Percentiles rank a stretch among this genome's conserved stretches.
These are phyloP conservation scores for Arabidopsis thaliana DNA, from an alignment of 345 rosid genomes.

Conservation along the genomic window DNA sequence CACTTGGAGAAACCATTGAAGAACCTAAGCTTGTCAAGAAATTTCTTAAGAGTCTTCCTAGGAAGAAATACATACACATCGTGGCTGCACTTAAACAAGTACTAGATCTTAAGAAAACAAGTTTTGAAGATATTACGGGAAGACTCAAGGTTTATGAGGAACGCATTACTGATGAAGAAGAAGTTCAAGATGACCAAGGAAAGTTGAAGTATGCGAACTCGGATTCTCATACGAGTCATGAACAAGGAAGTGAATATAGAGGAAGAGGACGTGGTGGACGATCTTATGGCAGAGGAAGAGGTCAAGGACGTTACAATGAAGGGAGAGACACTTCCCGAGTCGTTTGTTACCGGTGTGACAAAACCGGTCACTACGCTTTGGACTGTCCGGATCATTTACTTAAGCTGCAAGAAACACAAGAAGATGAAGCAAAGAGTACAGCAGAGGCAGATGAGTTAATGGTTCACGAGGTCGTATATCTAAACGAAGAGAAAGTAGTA, in stretches of 20 bases:
- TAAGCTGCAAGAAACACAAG: neutral
- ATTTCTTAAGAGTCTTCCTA: neutral
- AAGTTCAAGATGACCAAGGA: neutral
- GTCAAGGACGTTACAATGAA: accelerated
- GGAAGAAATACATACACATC: neutral
- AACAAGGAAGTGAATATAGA: neutral
- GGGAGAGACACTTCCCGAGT: too few relatives aligned
- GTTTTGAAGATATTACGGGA: neutral
- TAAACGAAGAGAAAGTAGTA: neutral
- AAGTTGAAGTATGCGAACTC: neutral
- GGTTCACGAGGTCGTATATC: neutral
- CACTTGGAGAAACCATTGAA: neutral
- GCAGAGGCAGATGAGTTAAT: neutral
- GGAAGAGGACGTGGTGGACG: neutral
- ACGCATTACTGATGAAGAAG: neutral
- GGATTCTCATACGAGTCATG: neutral
- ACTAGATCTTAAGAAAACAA: neutral
- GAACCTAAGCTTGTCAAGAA: neutral
- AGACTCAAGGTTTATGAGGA: neutral
- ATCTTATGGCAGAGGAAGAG: neutral
- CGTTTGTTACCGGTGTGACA: neutral
- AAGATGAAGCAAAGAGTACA: neutral
- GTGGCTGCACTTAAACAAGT: neutral
- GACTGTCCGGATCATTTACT: neutral
- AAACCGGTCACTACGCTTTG: neutral